Evolutionary conservation across 169 alveolate genomes (phyloP).

Genomic region (Plasmodium gonderi): DNA sequence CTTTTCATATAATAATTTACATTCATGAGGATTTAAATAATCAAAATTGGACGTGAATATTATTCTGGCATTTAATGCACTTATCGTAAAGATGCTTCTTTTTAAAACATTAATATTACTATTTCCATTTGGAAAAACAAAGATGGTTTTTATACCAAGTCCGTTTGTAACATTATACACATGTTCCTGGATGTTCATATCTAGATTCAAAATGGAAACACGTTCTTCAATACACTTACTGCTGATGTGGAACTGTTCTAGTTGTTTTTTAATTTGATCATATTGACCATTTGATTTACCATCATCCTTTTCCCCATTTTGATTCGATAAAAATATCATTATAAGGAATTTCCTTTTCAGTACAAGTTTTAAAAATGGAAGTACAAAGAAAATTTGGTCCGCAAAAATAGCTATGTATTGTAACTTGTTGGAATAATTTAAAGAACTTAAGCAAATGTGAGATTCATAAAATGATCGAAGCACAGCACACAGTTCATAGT

Average conservation of each 20-base stretch:
- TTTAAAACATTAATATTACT: constrained; percentile 26
- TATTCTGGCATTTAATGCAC: constrained; percentile 49
- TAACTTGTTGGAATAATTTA: not conserved
- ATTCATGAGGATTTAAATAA: constrained; percentile 68
- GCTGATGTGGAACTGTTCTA: constrained; percentile 47
- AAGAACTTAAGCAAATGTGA: constrained; percentile 30
- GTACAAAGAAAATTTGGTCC: constrained; percentile 17
- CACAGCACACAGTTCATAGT: constrained; percentile 33
- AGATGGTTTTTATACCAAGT: constrained; percentile 45
- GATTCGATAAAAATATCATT: constrained; percentile 36
- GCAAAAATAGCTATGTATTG: constrained; percentile 51
- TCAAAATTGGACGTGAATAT: constrained; percentile 24
- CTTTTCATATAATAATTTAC: constrained; percentile 31
- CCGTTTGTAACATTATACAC: constrained; percentile 20
- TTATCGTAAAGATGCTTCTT: constrained; percentile 41
- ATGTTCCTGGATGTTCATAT: constrained; percentile 32
- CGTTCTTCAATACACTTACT: constrained; percentile 9
- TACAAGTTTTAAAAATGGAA: constrained; percentile 52
- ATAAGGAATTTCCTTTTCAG: constrained; percentile 6
- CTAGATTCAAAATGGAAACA: constrained; percentile 28
- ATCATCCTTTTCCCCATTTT: too few species aligned
- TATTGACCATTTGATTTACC: not conserved
- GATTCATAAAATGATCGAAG: constrained; percentile 61
- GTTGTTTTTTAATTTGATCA: not conserved
- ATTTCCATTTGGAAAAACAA: constrained; percentile 38